Evolutionary conservation across 2,329 filamentous ascomycete species (phyloP).

Genomic region (Pseudogymnoascus pannorum): DNA sequence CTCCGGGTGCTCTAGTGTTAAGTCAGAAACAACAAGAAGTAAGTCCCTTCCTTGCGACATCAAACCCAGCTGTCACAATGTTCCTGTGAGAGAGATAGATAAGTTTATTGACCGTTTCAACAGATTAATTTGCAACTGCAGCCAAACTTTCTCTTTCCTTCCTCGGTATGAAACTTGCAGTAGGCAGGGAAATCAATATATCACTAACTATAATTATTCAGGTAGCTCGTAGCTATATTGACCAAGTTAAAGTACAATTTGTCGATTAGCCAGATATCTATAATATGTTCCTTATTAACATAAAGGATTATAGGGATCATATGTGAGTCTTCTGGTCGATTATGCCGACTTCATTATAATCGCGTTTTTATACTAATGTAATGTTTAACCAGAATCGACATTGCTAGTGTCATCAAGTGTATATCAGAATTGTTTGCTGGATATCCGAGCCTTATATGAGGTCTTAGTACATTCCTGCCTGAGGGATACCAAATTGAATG

Average conservation of each 20-base stretch:
- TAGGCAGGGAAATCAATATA: too few species aligned
- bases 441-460: not conserved
- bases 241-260: not conserved
- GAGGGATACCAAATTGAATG: not conserved
- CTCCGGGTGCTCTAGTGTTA: too few species aligned
- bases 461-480: not conserved
- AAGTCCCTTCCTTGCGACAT: too few species aligned
- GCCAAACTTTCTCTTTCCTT: too few species aligned
- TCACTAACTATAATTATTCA: too few species aligned
- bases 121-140: too few species aligned
- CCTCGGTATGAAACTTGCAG: too few species aligned
- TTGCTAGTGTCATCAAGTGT: not conserved
- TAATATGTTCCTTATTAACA: not conserved
- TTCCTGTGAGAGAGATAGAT: too few species aligned
- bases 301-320: not conserved
- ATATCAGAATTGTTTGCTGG: not conserved
- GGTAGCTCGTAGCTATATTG: not conserved
- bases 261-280: not conserved
- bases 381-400: not conserved
- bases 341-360: not conserved
- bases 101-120: too few species aligned
- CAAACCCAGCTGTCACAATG: too few species aligned
- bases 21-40: too few species aligned
- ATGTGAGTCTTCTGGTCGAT: too few species aligned
- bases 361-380: not conserved